Conservation (phyloP, 2,329 filamentous ascomycete genomes). For the Verticillium albo-atrum region DNA sequence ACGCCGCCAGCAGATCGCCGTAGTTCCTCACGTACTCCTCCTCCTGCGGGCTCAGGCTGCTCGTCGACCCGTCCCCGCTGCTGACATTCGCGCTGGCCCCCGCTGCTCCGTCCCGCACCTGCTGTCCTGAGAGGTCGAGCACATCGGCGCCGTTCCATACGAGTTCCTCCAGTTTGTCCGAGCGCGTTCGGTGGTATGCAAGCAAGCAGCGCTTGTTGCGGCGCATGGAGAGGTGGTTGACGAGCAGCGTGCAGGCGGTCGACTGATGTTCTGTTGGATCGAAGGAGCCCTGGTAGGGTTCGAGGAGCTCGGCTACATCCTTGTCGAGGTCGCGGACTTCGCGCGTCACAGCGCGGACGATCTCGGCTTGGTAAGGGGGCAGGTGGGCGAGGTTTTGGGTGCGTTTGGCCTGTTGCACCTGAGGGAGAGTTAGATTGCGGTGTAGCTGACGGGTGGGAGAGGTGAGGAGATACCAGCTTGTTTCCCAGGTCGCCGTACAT, state of each 20-base stretch:
- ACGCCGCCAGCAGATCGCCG: constrained; percentile 85
- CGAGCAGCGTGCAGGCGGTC: constrained; percentile 81
- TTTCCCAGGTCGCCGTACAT: constrained; percentile 90
- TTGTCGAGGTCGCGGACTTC: constrained; percentile 93
- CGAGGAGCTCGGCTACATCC: constrained; percentile 73
- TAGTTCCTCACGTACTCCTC: constrained; percentile 95
- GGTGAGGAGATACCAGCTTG: constrained; percentile 61
- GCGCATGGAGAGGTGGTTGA: constrained; percentile 92
- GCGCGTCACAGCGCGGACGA: constrained; percentile 80
- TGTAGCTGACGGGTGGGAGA: not conserved
- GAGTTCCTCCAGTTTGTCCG: constrained; percentile 87
- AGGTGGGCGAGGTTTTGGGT: constrained; percentile 82
- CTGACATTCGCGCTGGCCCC: constrained; percentile 23
- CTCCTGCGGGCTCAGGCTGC: constrained; percentile 88
- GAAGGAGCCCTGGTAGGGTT: constrained; percentile 80
- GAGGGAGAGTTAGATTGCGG: not conserved
- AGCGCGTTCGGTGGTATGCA: constrained; percentile 86
- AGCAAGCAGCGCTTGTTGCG: constrained; percentile 94
- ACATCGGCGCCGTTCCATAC: constrained; percentile 90
- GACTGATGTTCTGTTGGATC: constrained; percentile 79
- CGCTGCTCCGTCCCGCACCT: constrained; percentile 35
- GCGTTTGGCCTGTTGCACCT: constrained; percentile 96
- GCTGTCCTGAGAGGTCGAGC: constrained; percentile 61
- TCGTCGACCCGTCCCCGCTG: constrained; percentile 51
- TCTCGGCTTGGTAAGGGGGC: constrained; percentile 87